phyloP scores from a whole-genome alignment of 1,284 basidiomycete species.

The Cystobasidiaceae sp. region DNA sequence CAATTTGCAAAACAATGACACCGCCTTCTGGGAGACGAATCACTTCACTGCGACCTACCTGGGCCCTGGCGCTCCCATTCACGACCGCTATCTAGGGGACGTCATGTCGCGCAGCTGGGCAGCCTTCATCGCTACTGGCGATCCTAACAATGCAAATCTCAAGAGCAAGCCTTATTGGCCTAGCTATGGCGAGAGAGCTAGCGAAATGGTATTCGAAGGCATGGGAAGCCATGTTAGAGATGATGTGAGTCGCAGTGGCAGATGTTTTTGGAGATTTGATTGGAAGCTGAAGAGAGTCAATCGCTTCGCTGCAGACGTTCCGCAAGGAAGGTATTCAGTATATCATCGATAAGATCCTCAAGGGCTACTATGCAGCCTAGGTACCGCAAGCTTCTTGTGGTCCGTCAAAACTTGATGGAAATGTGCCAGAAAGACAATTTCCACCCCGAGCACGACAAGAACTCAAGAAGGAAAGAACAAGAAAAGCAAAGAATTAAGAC shows the following conservation, averaged over 20 bases:
- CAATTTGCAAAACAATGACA: slow-evolving; percentile 23
- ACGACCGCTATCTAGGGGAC: slow-evolving; percentile 12
- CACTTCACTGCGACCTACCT: slow-evolving; percentile 24
- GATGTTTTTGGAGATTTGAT: too few relatives aligned
- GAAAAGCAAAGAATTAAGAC: too few relatives aligned
- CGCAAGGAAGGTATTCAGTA: slow-evolving; percentile 9
- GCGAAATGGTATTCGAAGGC: neutral
- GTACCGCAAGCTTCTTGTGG: too few relatives aligned
- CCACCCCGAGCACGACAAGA: too few relatives aligned
- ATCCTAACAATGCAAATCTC: slow-evolving; percentile 19
- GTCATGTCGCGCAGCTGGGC: slow-evolving; percentile 22
- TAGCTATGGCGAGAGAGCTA: neutral
- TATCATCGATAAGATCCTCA: slow-evolving; percentile 4
- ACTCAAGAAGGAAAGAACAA: too few relatives aligned
- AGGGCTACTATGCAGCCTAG: too few relatives aligned
- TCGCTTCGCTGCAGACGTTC: neutral
- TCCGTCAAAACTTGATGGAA: too few relatives aligned
- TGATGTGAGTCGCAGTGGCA: neutral
- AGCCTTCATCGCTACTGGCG: slow-evolving; percentile 13
- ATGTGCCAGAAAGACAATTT: too few relatives aligned
- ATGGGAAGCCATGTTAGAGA: neutral
- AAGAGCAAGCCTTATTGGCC: slow-evolving; percentile 3
- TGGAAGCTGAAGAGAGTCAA: neutral
- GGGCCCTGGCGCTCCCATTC: slow-evolving; percentile 8
- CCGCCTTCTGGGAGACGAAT: neutral